phyloP scores from a whole-genome alignment of 306 rosid genomes.

The Pyrus pyrifolia region DNA sequence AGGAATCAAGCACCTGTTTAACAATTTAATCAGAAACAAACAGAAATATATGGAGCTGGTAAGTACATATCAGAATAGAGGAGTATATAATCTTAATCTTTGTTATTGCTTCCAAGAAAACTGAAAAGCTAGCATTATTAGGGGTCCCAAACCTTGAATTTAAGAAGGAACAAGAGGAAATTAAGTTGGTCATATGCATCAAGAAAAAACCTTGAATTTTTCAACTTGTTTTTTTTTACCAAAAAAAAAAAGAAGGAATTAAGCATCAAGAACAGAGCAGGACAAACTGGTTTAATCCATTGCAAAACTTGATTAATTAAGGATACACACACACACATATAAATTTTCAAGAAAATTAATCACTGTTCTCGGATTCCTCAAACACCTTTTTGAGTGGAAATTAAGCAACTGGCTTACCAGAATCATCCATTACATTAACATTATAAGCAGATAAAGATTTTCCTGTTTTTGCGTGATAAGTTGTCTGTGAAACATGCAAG shows the following conservation, averaged over 20 bases:
- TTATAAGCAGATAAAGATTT: background rate
- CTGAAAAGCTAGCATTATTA: background rate
- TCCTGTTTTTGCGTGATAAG: background rate
- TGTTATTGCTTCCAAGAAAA: background rate
- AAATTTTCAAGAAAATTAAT: background rate
- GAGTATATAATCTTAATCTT: background rate
- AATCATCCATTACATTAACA: background rate
- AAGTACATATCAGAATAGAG: background rate
- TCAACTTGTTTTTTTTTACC: no score
- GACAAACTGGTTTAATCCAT: slow-evolving; percentile 3
- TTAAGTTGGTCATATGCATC: background rate
- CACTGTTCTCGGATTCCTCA: no score
- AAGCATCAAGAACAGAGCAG: background rate
- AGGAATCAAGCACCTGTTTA: background rate
- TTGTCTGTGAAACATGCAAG: background rate
- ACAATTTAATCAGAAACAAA: background rate
- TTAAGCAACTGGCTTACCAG: background rate
- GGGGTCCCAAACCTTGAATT: slow-evolving; percentile 1
- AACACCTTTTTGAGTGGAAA: background rate
- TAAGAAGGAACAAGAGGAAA: background rate
- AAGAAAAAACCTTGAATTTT: no score
- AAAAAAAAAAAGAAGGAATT: background rate
- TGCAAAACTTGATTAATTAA: background rate
- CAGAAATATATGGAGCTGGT: background rate
- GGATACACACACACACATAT: no score